Evolutionary conservation across 2,329 filamentous ascomycete genomes (phyloP), one percentile per base, ranked within the genome.

Genomic region (Colletotrichum phormii): DNA sequence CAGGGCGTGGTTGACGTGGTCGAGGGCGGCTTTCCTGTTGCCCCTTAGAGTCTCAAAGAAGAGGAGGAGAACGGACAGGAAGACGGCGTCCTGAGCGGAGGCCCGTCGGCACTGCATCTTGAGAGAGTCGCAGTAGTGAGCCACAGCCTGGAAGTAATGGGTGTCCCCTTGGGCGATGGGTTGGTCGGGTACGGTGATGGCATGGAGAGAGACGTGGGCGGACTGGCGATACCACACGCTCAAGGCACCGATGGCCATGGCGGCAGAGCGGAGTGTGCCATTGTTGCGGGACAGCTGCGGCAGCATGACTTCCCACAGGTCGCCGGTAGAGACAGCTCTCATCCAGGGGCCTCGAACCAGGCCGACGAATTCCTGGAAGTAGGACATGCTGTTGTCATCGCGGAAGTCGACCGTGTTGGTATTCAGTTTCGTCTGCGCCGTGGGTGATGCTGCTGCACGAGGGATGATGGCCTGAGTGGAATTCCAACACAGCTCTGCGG

Each of bases 1-100:
- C 11, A 83, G 68, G 0, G 79, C 81, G 55, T 83, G 81, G 22
- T 82, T 82, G 5, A 83, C 74, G 59, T 83, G 81, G n/a, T 79
- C 77, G 18, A 82, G 60, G 0, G 80, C 81, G 8, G 79, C 79
- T 42, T 78, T 80, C 9, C 72, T 75, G 15, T 80, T 78, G 1
- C 79, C 81, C 11, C 80, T 69, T 0, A 83, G 67, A 0, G 71
- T 77, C 37, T 83, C 81, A 15, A 83, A 83, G 12, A 76, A 78
- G 0, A 83, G 60, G 1, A 80, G 72, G 3, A 83, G 54, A 0
- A 83, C 61, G 0, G 81, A 82, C 0, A 83, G 67, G 8, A 82
- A 80, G 0, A 82, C 63, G 0, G 80, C 75, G 24, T 80, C 78
- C 4, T 77, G 80, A 4, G 80, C 37, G 1, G 80, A 79, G 33